Evolutionary conservation across 2,329 filamentous ascomycete genomes (phyloP).

Genomic region (Pseudopithomyces chartarum): DNA sequence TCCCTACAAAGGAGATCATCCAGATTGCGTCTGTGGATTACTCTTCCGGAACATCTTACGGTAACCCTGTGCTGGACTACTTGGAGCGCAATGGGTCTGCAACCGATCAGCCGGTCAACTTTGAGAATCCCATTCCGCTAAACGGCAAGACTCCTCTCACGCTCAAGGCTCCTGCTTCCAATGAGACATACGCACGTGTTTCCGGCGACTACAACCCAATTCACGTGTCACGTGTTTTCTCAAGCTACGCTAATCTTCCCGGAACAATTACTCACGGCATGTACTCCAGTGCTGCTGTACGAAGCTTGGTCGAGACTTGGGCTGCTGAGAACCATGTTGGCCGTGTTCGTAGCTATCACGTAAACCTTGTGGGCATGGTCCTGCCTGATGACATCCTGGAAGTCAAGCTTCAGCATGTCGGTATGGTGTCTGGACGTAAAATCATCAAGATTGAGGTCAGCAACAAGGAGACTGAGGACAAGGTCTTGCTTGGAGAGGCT

Average conservation of each 20-base stretch:
- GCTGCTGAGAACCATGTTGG: slow-evolving; percentile 98
- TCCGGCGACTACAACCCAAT: slow-evolving; percentile 99
- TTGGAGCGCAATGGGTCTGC: slow-evolving; percentile 87
- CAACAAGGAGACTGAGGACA: slow-evolving; percentile 95
- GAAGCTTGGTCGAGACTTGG: slow-evolving; percentile 97
- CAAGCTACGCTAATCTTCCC: slow-evolving; percentile 90
- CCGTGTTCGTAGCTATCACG: slow-evolving; percentile 96
- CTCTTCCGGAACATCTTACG: slow-evolving; percentile 85
- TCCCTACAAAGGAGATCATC: slow-evolving; percentile 96
- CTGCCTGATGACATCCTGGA: slow-evolving; percentile 93
- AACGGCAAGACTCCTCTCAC: slow-evolving; percentile 88
- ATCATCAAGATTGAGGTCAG: slow-evolving; percentile 98
- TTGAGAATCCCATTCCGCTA: slow-evolving; percentile 95
- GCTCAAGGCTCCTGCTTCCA: slow-evolving; percentile 89
- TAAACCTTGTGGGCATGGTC: slow-evolving; percentile 97
- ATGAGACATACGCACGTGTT: slow-evolving; percentile 96
- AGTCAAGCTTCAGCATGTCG: slow-evolving; percentile 93
- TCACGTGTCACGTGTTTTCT: slow-evolving; percentile 95
- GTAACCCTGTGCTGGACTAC: slow-evolving; percentile 97
- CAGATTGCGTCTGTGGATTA: slow-evolving; percentile 98
- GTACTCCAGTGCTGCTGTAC: slow-evolving; percentile 97
- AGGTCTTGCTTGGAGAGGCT: slow-evolving; percentile 91
- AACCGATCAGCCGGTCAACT: slow-evolving; percentile 94
- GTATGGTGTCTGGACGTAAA: slow-evolving; percentile 97
- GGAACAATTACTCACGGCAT: slow-evolving; percentile 99